A percentile compares a stretch with the other conserved stretches of the same genome.
These are phyloP conservation scores for Linum usitatissimum DNA, from an alignment of 345 rosid species.

Conservation along the genomic window DNA sequence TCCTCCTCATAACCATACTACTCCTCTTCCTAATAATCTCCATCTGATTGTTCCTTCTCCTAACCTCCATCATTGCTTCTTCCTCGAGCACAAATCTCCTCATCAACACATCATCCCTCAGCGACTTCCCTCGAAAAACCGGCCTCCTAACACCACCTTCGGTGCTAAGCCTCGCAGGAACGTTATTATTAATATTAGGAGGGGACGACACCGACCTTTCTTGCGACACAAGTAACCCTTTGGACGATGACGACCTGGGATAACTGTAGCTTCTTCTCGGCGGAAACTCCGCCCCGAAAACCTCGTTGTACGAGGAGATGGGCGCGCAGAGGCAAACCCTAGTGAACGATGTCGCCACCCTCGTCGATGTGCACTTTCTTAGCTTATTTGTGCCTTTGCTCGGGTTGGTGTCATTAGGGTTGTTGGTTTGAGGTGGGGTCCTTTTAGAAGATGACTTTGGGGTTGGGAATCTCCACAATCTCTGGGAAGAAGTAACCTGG, in stretches of 20 bases:
- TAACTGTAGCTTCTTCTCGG: conserved; percentile 85
- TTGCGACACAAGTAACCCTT: conserved; percentile 24
- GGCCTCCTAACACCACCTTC: conserved; percentile 43
- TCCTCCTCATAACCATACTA: conserved; percentile 36
- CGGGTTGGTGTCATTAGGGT: conserved; percentile 7
- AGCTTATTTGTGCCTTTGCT: conserved; percentile 25
- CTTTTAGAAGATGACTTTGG: conserved; percentile 19
- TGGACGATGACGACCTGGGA: conserved; percentile 53
- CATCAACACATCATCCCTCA: conserved; percentile 81
- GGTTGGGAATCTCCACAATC: conserved; percentile 12
- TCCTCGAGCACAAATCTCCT: conserved; percentile 89
- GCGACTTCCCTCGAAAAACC: conserved; percentile 73
- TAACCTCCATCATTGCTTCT: conserved; percentile 77
- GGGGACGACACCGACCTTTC: conserved; percentile 13
- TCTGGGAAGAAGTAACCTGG: background rate
- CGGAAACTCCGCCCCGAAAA: conserved; percentile 54
- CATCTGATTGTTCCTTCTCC: conserved; percentile 61
- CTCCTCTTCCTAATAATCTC: conserved; percentile 67
- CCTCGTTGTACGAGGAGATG: conserved; percentile 80
- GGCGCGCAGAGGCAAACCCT: conserved; percentile 87
- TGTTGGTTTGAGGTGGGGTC: background rate
- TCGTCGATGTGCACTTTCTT: conserved; percentile 63
- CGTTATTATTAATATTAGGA: no score
- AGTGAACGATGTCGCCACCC: conserved; percentile 69
- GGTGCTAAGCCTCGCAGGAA: conserved; percentile 29